These are phyloP conservation scores for Endocladia muricata DNA, from an alignment of 31 red algal species.

Conservation along the genomic window DNA sequence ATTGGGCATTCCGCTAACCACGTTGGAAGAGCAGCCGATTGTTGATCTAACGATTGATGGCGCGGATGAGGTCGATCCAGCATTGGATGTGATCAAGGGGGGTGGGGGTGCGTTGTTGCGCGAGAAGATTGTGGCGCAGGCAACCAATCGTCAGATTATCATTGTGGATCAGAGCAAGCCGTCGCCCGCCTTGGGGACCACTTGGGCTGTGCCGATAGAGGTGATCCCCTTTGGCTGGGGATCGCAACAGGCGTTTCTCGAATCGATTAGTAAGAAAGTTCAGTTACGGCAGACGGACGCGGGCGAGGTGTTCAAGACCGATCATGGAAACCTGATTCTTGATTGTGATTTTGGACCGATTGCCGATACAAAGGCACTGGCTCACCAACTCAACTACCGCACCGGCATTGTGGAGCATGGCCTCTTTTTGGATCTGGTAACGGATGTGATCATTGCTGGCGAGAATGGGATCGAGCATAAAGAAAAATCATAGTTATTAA, in stretches of 20 bases:
- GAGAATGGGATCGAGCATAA: constrained; percentile 71
- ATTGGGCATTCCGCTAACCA: constrained; percentile 83
- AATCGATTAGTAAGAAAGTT: constrained; percentile 41
- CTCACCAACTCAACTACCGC: constrained; percentile 51
- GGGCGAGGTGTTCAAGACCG: constrained; percentile 80
- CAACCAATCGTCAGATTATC: constrained; percentile 87
- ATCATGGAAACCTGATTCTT: constrained; percentile 99
- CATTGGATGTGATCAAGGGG: constrained; percentile 90
- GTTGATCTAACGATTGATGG: constrained; percentile 97
- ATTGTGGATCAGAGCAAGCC: constrained; percentile 97
- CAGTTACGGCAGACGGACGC: constrained; percentile 68
- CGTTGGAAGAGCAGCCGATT: constrained; percentile 77
- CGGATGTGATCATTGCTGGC: constrained; percentile 83
- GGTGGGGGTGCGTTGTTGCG: constrained; percentile 92
- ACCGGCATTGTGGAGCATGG: constrained; percentile 97
- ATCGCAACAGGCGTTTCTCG: constrained; percentile 59
- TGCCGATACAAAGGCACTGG: constrained; percentile 50
- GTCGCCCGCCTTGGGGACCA: constrained; percentile 76
- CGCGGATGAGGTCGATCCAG: constrained; percentile 89
- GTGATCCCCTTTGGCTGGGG: constrained; percentile 94
- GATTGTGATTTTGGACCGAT: constrained; percentile 88
- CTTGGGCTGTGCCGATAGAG: constrained; percentile 92
- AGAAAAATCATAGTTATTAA: no score
- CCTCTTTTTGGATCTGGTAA: constrained; percentile 89
- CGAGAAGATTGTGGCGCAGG: constrained; percentile 97